Percentiles rank a stretch among this genome's conserved stretches.
phyloP scores from a whole-genome alignment of 2,329 filamentous ascomycete genomes.

The Alternaria consortialis region DNA sequence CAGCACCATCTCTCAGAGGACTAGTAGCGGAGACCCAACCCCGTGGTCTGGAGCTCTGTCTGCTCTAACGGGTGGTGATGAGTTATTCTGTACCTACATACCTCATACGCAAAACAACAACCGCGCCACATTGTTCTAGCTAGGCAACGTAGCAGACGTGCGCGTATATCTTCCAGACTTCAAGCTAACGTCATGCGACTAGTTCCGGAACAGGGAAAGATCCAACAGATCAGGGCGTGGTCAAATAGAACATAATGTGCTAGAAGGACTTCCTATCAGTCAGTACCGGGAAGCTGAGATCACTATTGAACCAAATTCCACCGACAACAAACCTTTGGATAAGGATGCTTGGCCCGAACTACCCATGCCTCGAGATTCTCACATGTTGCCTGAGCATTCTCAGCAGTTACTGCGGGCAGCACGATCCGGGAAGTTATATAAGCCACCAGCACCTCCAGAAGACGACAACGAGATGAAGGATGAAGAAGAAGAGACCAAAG shows the following conservation, averaged over 20 bases:
- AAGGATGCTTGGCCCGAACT: conserved; percentile 79
- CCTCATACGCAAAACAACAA: background rate
- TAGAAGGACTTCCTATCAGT: conserved; percentile 82
- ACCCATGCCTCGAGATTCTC: conserved; percentile 87
- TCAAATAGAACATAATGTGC: conserved; percentile 71
- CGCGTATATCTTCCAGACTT: background rate
- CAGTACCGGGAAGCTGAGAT: conserved; percentile 82
- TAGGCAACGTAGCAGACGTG: background rate
- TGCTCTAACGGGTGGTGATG: background rate
- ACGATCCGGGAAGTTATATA: conserved; percentile 78
- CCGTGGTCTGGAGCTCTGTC: background rate
- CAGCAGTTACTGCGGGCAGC: conserved; percentile 84
- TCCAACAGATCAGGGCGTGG: conserved; percentile 66
- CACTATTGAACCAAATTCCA: conserved; percentile 71
- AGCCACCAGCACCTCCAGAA: conserved; percentile 73
- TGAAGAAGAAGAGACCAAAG: conserved; percentile 55
- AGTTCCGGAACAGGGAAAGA: conserved; percentile 66
- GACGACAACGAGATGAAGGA: conserved; percentile 64
- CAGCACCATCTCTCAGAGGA: background rate
- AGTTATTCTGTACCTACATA: background rate
- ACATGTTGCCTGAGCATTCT: conserved; percentile 78
- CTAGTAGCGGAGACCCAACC: background rate
- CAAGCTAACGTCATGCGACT: conserved; percentile 33
- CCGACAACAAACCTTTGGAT: conserved; percentile 68
- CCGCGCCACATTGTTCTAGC: background rate